A percentile compares a stretch with the other conserved stretches of the same genome.
Conservation (phyloP, 2,329 filamentous ascomycete species). For the Hymenoscyphus occultus region DNA sequence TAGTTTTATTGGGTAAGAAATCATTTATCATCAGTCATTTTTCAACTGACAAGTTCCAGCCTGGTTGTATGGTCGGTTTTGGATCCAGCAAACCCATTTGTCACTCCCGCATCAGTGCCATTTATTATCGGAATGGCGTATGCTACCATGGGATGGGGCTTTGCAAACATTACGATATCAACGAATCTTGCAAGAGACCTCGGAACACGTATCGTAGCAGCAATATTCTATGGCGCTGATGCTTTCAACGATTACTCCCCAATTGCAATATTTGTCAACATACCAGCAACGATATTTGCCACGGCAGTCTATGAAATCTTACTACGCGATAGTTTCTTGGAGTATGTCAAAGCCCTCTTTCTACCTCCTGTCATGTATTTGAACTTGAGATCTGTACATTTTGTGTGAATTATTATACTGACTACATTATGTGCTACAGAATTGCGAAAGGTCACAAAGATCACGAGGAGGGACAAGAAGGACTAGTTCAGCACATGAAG, state of each 20-base stretch:
- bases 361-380: background rate
- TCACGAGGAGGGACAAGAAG: conserved; percentile 51
- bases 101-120: conserved; percentile 45
- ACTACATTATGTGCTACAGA: background rate
- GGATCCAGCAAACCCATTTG: conserved; percentile 57
- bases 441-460: conserved; percentile 48
- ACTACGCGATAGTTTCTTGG: conserved; percentile 50
- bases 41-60: conserved; percentile 24
- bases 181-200: conserved; percentile 58
- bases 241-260: conserved; percentile 50
- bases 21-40: background rate
- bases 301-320: conserved; percentile 54
- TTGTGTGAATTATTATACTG: background rate
- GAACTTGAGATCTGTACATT: conserved; percentile 31
- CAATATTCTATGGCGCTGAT: conserved; percentile 54
- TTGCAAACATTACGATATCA: conserved; percentile 51
- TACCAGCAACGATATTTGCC: conserved; percentile 55
- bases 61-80: conserved; percentile 56
- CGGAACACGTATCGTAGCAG: conserved; percentile 56
- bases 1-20: conserved; percentile 45
- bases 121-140: conserved; percentile 55
- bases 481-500: conserved; percentile 43
- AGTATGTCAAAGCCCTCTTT: conserved; percentile 37
- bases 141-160: conserved; percentile 49
- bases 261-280: conserved; percentile 54